Conservation (phyloP, 2,329 filamentous ascomycete genomes). For the Sclerotinia borealis region DNA sequence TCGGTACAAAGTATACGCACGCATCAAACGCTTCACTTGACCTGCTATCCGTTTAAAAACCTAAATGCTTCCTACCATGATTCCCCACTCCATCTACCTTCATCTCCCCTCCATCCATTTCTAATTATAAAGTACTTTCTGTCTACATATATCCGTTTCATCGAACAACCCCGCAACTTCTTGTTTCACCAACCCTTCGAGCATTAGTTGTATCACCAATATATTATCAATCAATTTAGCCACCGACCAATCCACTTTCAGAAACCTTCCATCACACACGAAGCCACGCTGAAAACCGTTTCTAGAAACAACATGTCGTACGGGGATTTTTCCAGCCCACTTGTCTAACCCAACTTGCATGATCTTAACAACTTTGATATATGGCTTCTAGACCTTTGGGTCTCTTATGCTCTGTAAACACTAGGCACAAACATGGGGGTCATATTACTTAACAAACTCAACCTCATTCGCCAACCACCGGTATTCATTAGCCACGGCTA, state of each 20-base stretch:
- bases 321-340: not conserved
- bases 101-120: not conserved
- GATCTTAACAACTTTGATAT: not conserved
- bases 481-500: not conserved
- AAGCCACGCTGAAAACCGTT: not conserved
- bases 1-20: not conserved
- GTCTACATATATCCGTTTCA: not conserved
- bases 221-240: not conserved
- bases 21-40: not conserved
- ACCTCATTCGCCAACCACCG: not conserved
- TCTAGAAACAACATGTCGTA: not conserved
- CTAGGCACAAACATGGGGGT: not conserved
- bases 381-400: not conserved
- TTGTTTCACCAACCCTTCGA: not conserved
- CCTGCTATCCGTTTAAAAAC: not conserved
- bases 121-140: not conserved
- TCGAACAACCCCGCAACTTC: not conserved
- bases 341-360: not conserved
- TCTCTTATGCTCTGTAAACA: not conserved
- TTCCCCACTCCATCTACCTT: not conserved
- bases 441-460: not conserved
- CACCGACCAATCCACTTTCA: not conserved
- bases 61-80: not conserved
- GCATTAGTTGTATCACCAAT: not conserved
- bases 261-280: conserved; percentile 1